Conservation (phyloP, 352 stramenopile genomes). For the Phytopythium litorale region DNA sequence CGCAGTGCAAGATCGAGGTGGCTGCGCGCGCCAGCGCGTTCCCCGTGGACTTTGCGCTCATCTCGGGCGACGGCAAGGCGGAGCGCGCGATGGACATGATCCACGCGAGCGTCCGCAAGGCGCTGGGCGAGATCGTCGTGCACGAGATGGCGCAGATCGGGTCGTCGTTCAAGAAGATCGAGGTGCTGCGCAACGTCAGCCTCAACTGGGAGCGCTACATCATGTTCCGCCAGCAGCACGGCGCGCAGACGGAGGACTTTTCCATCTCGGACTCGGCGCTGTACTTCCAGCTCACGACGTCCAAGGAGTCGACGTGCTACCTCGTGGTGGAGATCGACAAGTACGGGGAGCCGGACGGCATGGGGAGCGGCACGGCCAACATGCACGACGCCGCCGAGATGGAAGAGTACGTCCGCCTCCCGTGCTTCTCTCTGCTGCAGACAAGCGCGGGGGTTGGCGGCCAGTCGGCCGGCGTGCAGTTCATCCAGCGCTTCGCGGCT, state of each 20-base stretch:
- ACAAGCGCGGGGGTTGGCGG: slow-evolving; percentile 52
- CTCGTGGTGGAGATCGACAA: slow-evolving; percentile 86
- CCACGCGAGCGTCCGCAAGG: slow-evolving; percentile 62
- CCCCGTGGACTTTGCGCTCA: slow-evolving; percentile 61
- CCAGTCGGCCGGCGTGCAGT: slow-evolving; percentile 72
- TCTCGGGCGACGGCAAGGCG: slow-evolving; percentile 67
- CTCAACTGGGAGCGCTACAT: slow-evolving; percentile 87
- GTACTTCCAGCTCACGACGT: slow-evolving; percentile 80
- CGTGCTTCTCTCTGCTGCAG: slow-evolving; percentile 80
- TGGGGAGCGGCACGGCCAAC: slow-evolving; percentile 23
- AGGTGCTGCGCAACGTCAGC: slow-evolving; percentile 73
- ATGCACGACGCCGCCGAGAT: slow-evolving; percentile 46
- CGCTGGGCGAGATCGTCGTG: slow-evolving; percentile 79
- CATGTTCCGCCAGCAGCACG: slow-evolving; percentile 77
- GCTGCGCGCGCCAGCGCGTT: slow-evolving; percentile 27
- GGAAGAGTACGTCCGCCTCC: slow-evolving; percentile 70
- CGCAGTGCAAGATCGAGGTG: slow-evolving; percentile 76
- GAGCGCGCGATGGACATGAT: slow-evolving; percentile 73
- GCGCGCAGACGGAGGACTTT: slow-evolving; percentile 71
- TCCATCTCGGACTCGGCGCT: slow-evolving; percentile 79
- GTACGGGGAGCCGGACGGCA: slow-evolving; percentile 66
- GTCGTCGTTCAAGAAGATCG: slow-evolving; percentile 71
- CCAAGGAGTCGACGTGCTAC: slow-evolving; percentile 83
- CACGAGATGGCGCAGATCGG: slow-evolving; percentile 77
- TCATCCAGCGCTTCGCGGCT: slow-evolving; percentile 79